These are phyloP conservation scores for Beta corolliflora DNA, from an alignment of 179 eudicot species.

Conservation along the genomic window DNA sequence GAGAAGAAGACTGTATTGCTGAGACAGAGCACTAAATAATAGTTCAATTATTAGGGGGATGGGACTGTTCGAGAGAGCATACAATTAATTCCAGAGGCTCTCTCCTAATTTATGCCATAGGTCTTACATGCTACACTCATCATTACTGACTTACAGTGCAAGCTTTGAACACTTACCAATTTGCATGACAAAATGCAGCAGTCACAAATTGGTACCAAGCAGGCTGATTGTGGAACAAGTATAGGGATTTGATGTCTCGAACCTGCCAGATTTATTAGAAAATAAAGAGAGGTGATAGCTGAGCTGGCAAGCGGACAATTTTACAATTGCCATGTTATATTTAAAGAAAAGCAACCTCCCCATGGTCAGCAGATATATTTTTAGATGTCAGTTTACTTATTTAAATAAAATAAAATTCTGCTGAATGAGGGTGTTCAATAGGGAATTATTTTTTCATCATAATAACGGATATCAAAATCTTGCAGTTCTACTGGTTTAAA, in stretches of 20 bases:
- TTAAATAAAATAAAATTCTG: neutral
- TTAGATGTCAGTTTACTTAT: neutral
- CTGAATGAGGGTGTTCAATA: neutral
- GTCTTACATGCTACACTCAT: neutral
- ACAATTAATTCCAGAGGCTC: neutral
- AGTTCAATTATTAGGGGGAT: neutral
- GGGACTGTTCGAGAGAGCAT: neutral
- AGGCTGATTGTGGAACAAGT: constrained; percentile 79
- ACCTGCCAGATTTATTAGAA: constrained; percentile 48
- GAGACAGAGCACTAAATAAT: no score
- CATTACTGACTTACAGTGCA: neutral
- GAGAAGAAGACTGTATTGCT: neutral
- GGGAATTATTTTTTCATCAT: neutral
- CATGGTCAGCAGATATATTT: neutral
- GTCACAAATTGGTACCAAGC: constrained; percentile 96
- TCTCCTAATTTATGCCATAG: constrained; percentile 1
- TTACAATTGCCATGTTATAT: no score
- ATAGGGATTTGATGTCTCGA: constrained; percentile 60
- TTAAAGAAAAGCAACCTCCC: neutral
- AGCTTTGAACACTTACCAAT: constrained; percentile 60
- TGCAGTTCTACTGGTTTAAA: neutral
- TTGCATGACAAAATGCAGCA: constrained; percentile 94
- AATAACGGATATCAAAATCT: constrained; percentile 5
- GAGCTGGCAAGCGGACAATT: neutral
- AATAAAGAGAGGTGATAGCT: neutral